Evolutionary conservation across 768 basidiomycete species (phyloP).

Genomic region (Tricholoma terreum): DNA sequence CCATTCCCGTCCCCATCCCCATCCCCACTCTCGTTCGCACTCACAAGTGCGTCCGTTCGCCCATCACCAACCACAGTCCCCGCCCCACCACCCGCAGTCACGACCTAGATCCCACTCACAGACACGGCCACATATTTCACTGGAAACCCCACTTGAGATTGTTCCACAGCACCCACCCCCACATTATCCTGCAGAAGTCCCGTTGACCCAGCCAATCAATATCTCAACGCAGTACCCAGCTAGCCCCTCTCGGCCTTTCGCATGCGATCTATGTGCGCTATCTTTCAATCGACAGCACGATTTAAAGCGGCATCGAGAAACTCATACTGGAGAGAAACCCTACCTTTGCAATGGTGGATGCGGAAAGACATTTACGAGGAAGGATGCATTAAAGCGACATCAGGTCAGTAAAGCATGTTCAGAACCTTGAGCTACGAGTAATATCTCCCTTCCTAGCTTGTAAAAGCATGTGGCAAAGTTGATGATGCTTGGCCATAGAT

Average conservation of each 20-base stretch:
- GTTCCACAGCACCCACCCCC: conserved; percentile 17
- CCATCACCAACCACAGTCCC: conserved; percentile 24
- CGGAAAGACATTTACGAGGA: conserved; percentile 84
- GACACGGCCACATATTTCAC: conserved; percentile 21
- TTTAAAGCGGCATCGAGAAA: conserved; percentile 79
- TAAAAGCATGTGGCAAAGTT: conserved; percentile 74
- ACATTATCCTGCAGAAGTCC: conserved; percentile 17
- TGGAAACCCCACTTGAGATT: conserved; percentile 11
- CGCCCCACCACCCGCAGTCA: conserved; percentile 27
- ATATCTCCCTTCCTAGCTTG: conserved; percentile 46
- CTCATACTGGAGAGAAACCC: conserved; percentile 83
- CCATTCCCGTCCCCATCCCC: conserved; percentile 32
- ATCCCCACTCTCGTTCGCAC: conserved; percentile 34
- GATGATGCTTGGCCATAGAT: conserved; percentile 47
- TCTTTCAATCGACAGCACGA: conserved; percentile 88
- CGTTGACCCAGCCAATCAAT: conserved; percentile 28
- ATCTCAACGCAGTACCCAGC: conserved; percentile 51
- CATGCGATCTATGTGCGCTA: conserved; percentile 70
- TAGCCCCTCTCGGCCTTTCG: conserved; percentile 59
- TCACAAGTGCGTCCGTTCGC: conserved; percentile 33
- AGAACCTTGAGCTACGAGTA: conserved; percentile 4
- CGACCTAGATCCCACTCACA: conserved; percentile 46
- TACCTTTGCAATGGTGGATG: conserved; percentile 82
- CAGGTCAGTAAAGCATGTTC: conserved; percentile 48
- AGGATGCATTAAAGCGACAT: conserved; percentile 83